Conservation (phyloP, 202 grass and related monocot genomes). For the Carex arenaria region DNA sequence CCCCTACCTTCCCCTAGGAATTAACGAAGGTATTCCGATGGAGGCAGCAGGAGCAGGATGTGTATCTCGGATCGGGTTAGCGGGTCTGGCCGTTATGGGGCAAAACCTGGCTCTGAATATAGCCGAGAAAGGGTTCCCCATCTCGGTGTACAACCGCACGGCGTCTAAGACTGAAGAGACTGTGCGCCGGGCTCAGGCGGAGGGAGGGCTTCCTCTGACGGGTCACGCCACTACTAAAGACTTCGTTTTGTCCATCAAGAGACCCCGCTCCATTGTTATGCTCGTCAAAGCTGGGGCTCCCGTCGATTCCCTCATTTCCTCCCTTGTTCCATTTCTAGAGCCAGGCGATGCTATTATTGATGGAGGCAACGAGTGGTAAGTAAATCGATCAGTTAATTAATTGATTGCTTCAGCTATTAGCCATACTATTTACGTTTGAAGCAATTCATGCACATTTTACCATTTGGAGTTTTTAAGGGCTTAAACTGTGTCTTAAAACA, state of each 20-base stretch:
- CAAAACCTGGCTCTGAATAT: constrained; percentile 90
- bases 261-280: constrained; percentile 64
- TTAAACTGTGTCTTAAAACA: not conserved
- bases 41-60: constrained; percentile 27
- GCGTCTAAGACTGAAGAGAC: constrained; percentile 75
- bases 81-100: constrained; percentile 79
- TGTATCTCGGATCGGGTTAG: constrained; percentile 64
- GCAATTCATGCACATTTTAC: not conserved
- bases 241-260: constrained; percentile 68
- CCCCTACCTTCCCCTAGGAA: not conserved
- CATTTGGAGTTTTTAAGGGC: not conserved
- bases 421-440: not conserved
- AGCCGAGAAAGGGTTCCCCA: constrained; percentile 81
- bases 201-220: constrained; percentile 56
- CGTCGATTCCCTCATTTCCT: constrained; percentile 63
- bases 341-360: constrained; percentile 77
- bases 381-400: not conserved
- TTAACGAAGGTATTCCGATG: constrained; percentile 9
- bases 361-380: constrained; percentile 78
- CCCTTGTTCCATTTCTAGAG: constrained; percentile 55
- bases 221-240: constrained; percentile 60
- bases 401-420: not conserved
- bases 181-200: constrained; percentile 43
- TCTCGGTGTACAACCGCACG: constrained; percentile 94
- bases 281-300: constrained; percentile 68